Evolutionary conservation across 768 basidiomycete species (phyloP), one percentile per base, ranked within the genome.

Genomic region (Inosperma sp.): DNA sequence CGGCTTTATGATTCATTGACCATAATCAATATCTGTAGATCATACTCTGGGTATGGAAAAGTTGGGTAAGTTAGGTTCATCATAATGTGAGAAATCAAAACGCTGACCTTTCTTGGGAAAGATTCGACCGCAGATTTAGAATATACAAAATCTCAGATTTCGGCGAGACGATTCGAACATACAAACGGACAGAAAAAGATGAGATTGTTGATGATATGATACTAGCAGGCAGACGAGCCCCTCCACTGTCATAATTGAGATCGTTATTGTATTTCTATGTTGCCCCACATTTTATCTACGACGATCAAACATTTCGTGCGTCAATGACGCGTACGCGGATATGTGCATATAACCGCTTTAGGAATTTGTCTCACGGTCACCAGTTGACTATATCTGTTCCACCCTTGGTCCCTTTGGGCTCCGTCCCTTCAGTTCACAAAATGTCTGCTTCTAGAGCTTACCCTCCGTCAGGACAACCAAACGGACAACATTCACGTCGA

Each of bases 101-200:
- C 31, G 9, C n/a, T 21, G 33, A 48, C 47, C 59, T 29, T 29
- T 30, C 35, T 51, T 33, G 54, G 44, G 55, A 35, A 44, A 87
- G 86, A 12, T 96, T 97, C 64, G 90, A 96, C 66, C 82, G 94
- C 14, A 79, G 95, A 34, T 93, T 95, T 76, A 77, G 95, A 7
- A 72, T 97, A 37, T 98, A 86, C 66, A 82, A 92, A 21, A 76
- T 98, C 45, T 86, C 84, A 14, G 83, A 92, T 54, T 97, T 79
- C 59, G 95, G 95, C 37, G 95, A 98, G 75, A 93, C 82, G 5
- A 90, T 98, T 63, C 73, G 76, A 63, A 95, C 95, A 30, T 79
- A 88, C 67, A 96, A 96, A 68, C 81, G 83, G 31, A 83, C 81
- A 4, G 88, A 89, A 62, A 72, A 83, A 51, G 83, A 83, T 48